These are phyloP conservation scores for Epichloe scottii DNA, from an alignment of 2,329 filamentous ascomycete genomes.

Conservation along the genomic window DNA sequence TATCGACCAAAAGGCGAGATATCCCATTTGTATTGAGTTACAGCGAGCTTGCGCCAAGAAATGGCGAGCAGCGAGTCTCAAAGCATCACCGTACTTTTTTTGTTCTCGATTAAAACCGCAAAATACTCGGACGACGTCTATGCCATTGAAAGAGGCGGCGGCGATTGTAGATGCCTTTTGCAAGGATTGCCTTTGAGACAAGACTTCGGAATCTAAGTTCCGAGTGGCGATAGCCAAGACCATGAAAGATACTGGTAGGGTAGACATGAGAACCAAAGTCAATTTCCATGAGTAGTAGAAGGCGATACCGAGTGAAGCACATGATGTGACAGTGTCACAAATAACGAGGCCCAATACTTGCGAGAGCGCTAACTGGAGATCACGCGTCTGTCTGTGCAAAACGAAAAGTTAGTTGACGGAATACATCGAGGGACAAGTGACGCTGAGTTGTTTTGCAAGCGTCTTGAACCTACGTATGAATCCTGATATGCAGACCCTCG, in stretches of 20 bases:
- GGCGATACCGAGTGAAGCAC: slow-evolving; percentile 57
- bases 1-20: slow-evolving; percentile 61
- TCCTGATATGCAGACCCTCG: slow-evolving; percentile 54
- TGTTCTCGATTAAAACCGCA: slow-evolving; percentile 62
- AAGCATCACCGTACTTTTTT: slow-evolving; percentile 47
- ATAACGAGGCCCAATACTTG: slow-evolving; percentile 63
- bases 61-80: slow-evolving; percentile 44
- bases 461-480: slow-evolving; percentile 52
- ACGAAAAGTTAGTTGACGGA: not conserved
- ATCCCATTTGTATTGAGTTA: slow-evolving; percentile 59
- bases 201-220: slow-evolving; percentile 52
- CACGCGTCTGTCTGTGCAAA: slow-evolving; percentile 57
- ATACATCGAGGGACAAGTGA: not conserved
- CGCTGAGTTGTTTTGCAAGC: not conserved
- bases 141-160: slow-evolving; percentile 56
- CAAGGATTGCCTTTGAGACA: slow-evolving; percentile 54
- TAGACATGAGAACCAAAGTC: slow-evolving; percentile 65
- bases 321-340: slow-evolving; percentile 49
- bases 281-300: slow-evolving; percentile 75
- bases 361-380: slow-evolving; percentile 69
- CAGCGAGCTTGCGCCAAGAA: slow-evolving; percentile 58
- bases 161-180: slow-evolving; percentile 59
- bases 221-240: slow-evolving; percentile 48
- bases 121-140: slow-evolving; percentile 79
- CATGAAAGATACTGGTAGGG: slow-evolving; percentile 53